Base-by-base conservation (phyloP, 2,329 filamentous ascomycete genomes). In the Celoporthe dispersa region DNA sequence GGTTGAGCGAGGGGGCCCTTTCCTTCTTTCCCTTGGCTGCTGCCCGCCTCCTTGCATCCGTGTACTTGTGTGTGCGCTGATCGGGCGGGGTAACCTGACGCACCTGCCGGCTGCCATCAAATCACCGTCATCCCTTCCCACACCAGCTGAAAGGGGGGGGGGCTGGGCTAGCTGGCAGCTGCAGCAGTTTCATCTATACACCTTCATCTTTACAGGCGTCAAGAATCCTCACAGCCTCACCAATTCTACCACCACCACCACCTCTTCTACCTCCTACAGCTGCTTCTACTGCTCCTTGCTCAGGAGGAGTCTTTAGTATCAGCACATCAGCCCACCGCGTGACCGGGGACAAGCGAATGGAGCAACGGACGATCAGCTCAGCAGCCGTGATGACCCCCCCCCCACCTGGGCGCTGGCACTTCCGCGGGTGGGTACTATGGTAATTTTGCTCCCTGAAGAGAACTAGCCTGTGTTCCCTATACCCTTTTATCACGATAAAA, bases 301-400 rank as follows among this genome's bases (percentile, higher is more conserved):
- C 53, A 33, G 53, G 14, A 31, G 25, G 48, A 16, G 12, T 5
- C 25, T 16, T 41, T 14, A 6, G 7, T 5, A 55, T 37, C 35
- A 39, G 33, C 22, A 48, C 39, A 53, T 71, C 69, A 66, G 66
- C 33, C 70, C 70, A 71, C 69, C 67, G 70, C 63, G 64, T 69
- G 70, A 71, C 70, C 67, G 60, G 39, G 25, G 12, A 64, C 39
- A 37, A n/a, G 35, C 60, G 19, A 37, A 61, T 61, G 33, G 59
- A 59, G 68, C 39, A 44, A 59, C 51, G 59, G 53, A 67, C 41
- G 61, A 41, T 57, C 53, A 57, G 53, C 6, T 55, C 64, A 69
- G 67, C 31, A 69, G 67, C 67, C 44, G 31, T n/a, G 19, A 1
- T 1, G 48, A n/a, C n/a, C n/a, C n/a, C 22, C n/a, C 51, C 51